phyloP scores from a whole-genome alignment of 228 moss, liverwort and hornwort species.

The Sphagnum magellanicum region DNA sequence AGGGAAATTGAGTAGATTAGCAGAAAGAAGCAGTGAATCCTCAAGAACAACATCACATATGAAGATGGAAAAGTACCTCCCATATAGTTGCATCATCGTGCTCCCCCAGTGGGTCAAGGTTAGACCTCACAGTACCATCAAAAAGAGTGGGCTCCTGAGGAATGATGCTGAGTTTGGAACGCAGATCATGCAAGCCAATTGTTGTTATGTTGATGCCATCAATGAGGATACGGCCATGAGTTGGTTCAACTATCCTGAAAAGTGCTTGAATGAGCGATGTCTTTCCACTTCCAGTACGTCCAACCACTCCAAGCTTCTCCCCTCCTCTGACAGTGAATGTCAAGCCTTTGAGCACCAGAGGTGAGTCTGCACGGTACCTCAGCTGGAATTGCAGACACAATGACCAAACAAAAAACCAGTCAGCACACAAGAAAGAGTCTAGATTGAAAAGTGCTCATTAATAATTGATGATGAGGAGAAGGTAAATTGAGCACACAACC shows the following conservation, averaged over 20 bases:
- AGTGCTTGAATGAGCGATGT: constrained; percentile 38
- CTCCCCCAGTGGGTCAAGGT: constrained; percentile 39
- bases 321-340: constrained; percentile 28
- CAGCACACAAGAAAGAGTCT: not conserved
- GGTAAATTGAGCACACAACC: not conserved
- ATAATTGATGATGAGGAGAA: not conserved
- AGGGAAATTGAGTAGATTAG: not conserved
- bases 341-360: constrained; percentile 42
- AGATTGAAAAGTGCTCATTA: not conserved
- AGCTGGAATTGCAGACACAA: constrained; percentile 14
- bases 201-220: constrained; percentile 36
- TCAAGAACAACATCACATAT: not conserved
- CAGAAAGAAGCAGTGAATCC: not conserved
- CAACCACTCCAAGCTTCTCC: constrained; percentile 47
- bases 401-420: not conserved
- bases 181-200: constrained; percentile 30
- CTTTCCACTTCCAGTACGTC: constrained; percentile 46
- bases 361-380: constrained; percentile 31
- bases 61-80: constrained; percentile 16
- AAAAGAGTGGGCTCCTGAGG: constrained; percentile 49
- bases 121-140: constrained; percentile 39
- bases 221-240: constrained; percentile 32
- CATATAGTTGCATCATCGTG: constrained; percentile 36
- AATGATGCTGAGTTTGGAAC: constrained; percentile 44
- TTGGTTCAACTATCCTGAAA: constrained; percentile 48